phyloP scores from a whole-genome alignment of 202 grass and related monocot genomes.

The Panicum virgatum region DNA sequence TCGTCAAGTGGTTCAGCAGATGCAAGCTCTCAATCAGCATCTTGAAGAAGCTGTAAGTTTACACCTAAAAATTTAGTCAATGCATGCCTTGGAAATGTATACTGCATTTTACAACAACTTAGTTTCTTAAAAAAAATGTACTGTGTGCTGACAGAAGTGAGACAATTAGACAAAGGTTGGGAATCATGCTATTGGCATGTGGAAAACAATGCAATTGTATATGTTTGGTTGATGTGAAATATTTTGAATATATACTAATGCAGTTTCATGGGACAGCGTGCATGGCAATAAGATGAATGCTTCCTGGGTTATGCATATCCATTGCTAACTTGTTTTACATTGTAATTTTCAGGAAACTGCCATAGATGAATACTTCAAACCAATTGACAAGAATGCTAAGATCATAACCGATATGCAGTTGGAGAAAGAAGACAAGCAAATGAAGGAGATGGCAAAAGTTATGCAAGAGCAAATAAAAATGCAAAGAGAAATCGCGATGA shows the following conservation, averaged over 20 bases:
- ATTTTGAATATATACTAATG: neutral
- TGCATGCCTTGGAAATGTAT: constrained; percentile 21
- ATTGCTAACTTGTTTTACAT: constrained; percentile 6
- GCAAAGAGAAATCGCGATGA: constrained; percentile 63
- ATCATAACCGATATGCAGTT: constrained; percentile 84
- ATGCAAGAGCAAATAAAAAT: constrained; percentile 67
- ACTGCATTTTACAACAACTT: neutral
- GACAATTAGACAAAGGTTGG: neutral
- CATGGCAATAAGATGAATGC: constrained; percentile 9
- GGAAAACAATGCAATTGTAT: neutral
- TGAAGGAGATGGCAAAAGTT: constrained; percentile 70
- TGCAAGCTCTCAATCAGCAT: constrained; percentile 82
- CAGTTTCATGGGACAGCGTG: neutral
- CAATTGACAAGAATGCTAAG: constrained; percentile 75
- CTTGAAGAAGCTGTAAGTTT: constrained; percentile 89
- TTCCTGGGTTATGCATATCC: neutral
- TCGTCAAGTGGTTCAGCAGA: constrained; percentile 86
- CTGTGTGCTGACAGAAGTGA: neutral
- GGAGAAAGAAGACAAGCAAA: constrained; percentile 76
- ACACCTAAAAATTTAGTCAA: neutral
- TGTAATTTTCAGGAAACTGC: constrained; percentile 68
- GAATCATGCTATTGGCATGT: neutral
- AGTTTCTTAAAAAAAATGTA: constrained; percentile 8
- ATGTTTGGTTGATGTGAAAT: constrained; percentile 21
- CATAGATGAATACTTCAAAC: constrained; percentile 92